These are phyloP conservation scores for Omphalea diandra DNA, from an alignment of 441 rosid genomes.

Conservation along the genomic window DNA sequence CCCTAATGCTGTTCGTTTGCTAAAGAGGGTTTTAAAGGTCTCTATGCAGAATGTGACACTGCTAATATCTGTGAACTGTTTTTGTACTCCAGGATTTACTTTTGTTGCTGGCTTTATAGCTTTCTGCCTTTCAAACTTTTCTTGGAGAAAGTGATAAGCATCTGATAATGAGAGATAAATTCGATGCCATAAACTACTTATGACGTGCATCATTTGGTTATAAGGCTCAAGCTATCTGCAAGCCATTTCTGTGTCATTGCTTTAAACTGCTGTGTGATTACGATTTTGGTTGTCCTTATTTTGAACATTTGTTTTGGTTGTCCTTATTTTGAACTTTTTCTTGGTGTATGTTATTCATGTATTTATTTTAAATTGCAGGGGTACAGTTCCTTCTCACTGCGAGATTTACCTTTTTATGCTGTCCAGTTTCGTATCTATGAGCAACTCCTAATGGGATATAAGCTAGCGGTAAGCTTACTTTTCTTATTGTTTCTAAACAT, in stretches of 20 bases:
- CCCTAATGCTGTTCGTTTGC: constrained; percentile 66
- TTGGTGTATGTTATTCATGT: not conserved
- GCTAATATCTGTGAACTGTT: not conserved
- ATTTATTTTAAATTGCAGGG: constrained; percentile 14
- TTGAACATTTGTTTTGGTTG: not conserved
- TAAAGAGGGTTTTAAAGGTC: constrained; percentile 81
- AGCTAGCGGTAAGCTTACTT: constrained; percentile 54
- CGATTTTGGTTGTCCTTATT: not conserved
- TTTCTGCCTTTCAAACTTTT: not conserved
- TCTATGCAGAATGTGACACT: constrained; percentile 41
- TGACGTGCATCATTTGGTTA: not conserved
- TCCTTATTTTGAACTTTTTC: not conserved
- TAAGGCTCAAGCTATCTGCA: constrained; percentile 1
- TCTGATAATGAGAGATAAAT: not conserved
- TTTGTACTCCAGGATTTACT: not conserved
- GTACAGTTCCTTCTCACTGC: constrained; percentile 23
- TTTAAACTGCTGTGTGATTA: not conserved
- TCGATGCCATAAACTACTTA: not conserved
- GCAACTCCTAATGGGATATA: constrained; percentile 82
- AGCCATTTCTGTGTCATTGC: not conserved
- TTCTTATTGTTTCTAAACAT: not conserved
- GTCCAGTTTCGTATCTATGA: constrained; percentile 89
- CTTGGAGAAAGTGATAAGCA: not conserved
- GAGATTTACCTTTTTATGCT: constrained; percentile 83
- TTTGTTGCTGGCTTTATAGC: not conserved